Evolutionary conservation across 495 filamentous ascomycete genomes (phyloP).

Genomic region (Xylaria castorea): DNA sequence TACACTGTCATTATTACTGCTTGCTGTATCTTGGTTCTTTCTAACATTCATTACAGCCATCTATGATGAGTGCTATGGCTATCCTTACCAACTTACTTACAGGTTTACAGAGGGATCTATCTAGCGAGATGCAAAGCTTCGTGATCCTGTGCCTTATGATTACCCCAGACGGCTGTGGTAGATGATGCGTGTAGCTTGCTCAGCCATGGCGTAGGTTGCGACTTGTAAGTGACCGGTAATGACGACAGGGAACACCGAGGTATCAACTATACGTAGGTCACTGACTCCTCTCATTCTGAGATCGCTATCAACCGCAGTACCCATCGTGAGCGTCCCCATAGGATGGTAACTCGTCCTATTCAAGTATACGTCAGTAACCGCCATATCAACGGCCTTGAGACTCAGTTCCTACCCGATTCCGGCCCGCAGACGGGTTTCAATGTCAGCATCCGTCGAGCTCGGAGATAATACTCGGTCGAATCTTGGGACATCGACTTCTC

Average conservation of each 20-base stretch:
- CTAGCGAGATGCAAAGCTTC: no score
- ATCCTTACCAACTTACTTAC: no score
- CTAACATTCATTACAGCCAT: no score
- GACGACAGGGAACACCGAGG: constrained; percentile 47
- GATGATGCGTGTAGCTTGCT: constrained; percentile 33
- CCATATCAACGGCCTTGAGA: no score
- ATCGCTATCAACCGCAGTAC: constrained; percentile 49
- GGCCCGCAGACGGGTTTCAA: constrained; percentile 36
- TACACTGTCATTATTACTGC: no score
- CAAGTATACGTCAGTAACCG: no score
- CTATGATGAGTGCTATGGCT: no score
- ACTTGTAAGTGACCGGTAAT: constrained; percentile 46
- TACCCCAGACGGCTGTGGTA: no score
- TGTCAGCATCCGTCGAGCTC: constrained; percentile 41
- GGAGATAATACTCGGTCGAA: constrained; percentile 28
- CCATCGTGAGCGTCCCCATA: constrained; percentile 50
- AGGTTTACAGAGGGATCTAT: no score
- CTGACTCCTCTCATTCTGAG: constrained; percentile 49
- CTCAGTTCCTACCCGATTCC: constrained; percentile 30
- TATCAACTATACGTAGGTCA: constrained; percentile 48
- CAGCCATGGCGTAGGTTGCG: constrained; percentile 47
- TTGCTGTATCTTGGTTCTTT: no score
- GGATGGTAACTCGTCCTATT: constrained; percentile 33
- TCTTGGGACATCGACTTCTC: constrained; percentile 34
- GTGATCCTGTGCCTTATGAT: no score